Evolutionary conservation across 345 rosid species (phyloP).

Genomic region (Hibiscus syriacus): DNA sequence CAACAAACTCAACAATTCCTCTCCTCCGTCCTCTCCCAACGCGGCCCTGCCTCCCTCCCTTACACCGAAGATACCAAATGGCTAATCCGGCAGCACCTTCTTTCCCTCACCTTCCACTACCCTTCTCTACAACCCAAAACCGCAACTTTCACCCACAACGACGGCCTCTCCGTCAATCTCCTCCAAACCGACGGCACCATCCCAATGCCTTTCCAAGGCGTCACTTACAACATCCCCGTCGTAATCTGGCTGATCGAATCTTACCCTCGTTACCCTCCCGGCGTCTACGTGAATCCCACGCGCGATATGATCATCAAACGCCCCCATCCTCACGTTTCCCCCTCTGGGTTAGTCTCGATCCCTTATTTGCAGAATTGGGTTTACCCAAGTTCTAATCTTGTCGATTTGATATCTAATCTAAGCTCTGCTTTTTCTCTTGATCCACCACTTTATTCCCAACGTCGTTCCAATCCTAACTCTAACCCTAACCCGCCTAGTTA

Average conservation of each 20-base stretch:
- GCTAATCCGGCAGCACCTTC: constrained; percentile 87
- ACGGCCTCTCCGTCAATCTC: constrained; percentile 80
- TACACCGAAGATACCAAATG: constrained; percentile 77
- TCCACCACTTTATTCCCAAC: constrained; percentile 84
- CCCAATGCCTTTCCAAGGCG: constrained; percentile 74
- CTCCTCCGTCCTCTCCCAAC: constrained; percentile 69
- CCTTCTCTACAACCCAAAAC: constrained; percentile 80
- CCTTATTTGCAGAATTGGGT: constrained; percentile 80
- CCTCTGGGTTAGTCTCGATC: constrained; percentile 76
- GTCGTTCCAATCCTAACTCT: constrained; percentile 34
- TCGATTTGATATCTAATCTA: constrained; percentile 54
- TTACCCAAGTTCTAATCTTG: constrained; percentile 72
- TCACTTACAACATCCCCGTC: constrained; percentile 87
- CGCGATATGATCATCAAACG: constrained; percentile 94
- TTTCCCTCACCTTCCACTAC: constrained; percentile 40
- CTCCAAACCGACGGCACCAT: constrained; percentile 89
- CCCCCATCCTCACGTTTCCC: constrained; percentile 70
- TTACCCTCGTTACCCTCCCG: constrained; percentile 74
- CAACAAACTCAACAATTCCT: constrained; percentile 73
- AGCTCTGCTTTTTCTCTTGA: constrained; percentile 54
- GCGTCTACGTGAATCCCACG: constrained; percentile 88
- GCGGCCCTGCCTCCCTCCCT: constrained; percentile 73
- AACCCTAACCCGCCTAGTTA: constrained; percentile 26
- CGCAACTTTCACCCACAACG: constrained; percentile 92
- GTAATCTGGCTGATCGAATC: constrained; percentile 87